Conservation (phyloP, 805 yeast genomes). For the Maudiozyma bulderi region DNA sequence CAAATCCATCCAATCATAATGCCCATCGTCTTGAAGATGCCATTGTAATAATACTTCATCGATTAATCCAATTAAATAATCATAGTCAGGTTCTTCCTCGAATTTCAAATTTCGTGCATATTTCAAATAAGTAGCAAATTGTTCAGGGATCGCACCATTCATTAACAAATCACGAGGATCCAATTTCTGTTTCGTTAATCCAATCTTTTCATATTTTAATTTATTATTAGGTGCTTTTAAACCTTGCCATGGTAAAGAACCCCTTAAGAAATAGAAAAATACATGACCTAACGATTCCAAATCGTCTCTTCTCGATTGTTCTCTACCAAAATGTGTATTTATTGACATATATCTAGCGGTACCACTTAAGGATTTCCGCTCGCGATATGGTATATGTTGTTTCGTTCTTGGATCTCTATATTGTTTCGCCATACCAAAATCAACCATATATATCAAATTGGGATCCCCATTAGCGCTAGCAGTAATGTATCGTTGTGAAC, state of each 20-base stretch:
- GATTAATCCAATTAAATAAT: conserved; percentile 52
- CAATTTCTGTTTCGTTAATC: conserved; percentile 67
- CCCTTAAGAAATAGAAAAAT: conserved; percentile 86
- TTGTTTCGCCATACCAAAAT: conserved; percentile 98
- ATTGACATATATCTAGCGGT: conserved; percentile 98
- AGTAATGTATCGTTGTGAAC: conserved; percentile 30
- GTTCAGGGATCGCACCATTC: conserved; percentile 50
- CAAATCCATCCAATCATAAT: conserved; percentile 73
- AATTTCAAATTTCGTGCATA: conserved; percentile 61
- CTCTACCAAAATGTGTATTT: conserved; percentile 94
- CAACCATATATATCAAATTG: conserved; percentile 80
- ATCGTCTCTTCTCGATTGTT: conserved; percentile 94
- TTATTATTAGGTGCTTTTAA: conserved; percentile 96
- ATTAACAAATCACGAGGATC: conserved; percentile 50
- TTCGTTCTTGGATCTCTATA: conserved; percentile 94
- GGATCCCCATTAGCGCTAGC: conserved; percentile 39
- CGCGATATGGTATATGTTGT: conserved; percentile 93
- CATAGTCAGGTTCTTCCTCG: conserved; percentile 75
- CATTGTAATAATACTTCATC: conserved; percentile 47
- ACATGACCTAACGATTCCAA: conserved; percentile 95
- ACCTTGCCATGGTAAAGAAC: conserved; percentile 98
- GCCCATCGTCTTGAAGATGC: conserved; percentile 54
- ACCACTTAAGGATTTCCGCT: conserved; percentile 89
- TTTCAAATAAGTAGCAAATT: conserved; percentile 64
- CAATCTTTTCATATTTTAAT: conserved; percentile 87